Evolutionary conservation across 2,329 filamentous ascomycete genomes (phyloP), one percentile per base, ranked within the genome.

Genomic region (Beauveria asiatica): DNA sequence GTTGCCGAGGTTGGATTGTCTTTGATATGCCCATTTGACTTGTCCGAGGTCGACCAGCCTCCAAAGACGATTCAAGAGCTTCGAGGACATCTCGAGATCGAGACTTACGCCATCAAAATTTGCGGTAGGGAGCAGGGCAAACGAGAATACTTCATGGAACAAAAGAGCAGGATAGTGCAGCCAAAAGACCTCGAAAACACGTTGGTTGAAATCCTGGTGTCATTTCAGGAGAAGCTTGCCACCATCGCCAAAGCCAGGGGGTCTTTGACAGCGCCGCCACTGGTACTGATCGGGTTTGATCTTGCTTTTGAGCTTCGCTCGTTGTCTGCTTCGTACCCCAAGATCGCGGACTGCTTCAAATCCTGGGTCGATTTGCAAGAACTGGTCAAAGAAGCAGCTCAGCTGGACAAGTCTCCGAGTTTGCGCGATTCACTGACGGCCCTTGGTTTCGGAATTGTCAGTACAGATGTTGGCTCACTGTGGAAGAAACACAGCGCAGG

Each of bases 401-500:
- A 51, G 5, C 56, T 44, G 1, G 41, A 41, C 46, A 41, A 33
- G 13, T 5, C 39, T 45, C 46, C 46, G 9, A 59, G 45, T 17
- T 10, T 59, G 56, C 46, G 56, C 13, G 56, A 59, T 9, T 59
- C 56, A n/a, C 48, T 59, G 3, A 52, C 45, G 17, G 45, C 56
- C 5, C 37, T 59, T 13, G 56, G 56, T 1, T 51, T 59, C 41
- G 37, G 25, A n/a, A 44, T 1, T 13, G 13, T 33, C 10, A 3
- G 48, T 13, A 58, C 45, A 11, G 56, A 58, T 9, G 25, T 42
- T 30, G 56, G 56, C 17, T 59, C 48, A 3, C 7, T 37, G 10
- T 52, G 49, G 56, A 59, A 51, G n/a, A 59, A 52, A 11, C 56
- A 59, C 48, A 59, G 44, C 5, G 56, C 56, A 3, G 56, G 44